These are phyloP conservation scores for Allium sativum DNA, from an alignment of 106 monocot genomes.

Conservation along the genomic window DNA sequence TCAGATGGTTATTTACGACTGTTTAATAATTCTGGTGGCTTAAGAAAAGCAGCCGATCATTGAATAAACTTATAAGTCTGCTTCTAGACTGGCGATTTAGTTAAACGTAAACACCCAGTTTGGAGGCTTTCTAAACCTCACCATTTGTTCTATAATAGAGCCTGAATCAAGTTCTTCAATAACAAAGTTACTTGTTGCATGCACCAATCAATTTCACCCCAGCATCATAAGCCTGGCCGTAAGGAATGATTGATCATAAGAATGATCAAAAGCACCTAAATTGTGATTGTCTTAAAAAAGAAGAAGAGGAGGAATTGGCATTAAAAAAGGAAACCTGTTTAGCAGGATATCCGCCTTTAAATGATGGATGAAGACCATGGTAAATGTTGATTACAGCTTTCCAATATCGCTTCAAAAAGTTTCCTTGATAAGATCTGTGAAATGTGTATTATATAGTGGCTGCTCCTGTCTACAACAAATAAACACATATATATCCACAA, in stretches of 20 bases:
- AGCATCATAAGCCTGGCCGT: slow-evolving; percentile 83
- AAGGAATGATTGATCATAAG: slow-evolving; percentile 3
- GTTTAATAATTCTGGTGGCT: no score
- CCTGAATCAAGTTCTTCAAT: slow-evolving; percentile 71
- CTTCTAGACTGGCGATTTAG: no score
- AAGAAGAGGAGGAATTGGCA: no score
- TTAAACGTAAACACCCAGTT: no score
- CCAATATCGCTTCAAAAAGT: slow-evolving; percentile 54
- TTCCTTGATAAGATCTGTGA: slow-evolving; percentile 57
- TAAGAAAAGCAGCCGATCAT: no score
- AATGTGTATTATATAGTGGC: slow-evolving; percentile 10
- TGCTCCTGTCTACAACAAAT: slow-evolving; percentile 9
- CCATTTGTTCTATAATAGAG: slow-evolving; percentile 89
- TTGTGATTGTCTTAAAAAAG: no score
- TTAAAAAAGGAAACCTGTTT: slow-evolving; percentile 36
- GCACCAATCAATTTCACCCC: slow-evolving; percentile 89
- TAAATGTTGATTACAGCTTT: slow-evolving; percentile 89
- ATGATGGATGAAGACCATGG: slow-evolving; percentile 92
- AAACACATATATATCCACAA: slow-evolving; percentile 1
- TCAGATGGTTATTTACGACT: no score
- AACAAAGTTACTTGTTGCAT: slow-evolving; percentile 83
- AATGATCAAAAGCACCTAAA: no score
- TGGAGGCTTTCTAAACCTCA: no score
- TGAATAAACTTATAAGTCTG: no score
- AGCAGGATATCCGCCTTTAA: slow-evolving; percentile 69